Conservation (phyloP, 495 filamentous ascomycete species). For the Xylaria sp. region DNA sequence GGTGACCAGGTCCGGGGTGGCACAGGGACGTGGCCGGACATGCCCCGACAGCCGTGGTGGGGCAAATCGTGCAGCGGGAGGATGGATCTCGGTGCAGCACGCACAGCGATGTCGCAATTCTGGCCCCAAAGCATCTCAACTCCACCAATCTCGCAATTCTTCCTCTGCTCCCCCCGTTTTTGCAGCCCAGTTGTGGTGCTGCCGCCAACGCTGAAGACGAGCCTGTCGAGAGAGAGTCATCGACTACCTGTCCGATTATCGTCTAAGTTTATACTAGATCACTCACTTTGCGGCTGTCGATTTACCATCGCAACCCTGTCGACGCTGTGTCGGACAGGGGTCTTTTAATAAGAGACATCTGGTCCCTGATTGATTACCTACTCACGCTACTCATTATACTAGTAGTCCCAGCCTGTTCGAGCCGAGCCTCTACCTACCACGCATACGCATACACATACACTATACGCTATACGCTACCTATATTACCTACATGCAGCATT, state of each 20-base stretch:
- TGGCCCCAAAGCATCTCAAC: slow-evolving; percentile 30
- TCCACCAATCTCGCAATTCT: slow-evolving; percentile 28
- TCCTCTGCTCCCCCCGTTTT: neutral
- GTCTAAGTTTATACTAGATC: too few relatives aligned
- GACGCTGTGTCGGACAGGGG: slow-evolving; percentile 11
- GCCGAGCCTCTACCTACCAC: slow-evolving; percentile 1
- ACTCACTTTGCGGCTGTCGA: neutral
- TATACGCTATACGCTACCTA: too few relatives aligned
- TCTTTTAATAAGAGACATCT: slow-evolving; percentile 3
- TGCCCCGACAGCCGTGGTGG: slow-evolving; percentile 29
- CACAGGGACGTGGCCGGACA: neutral
- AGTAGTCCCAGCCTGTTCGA: neutral
- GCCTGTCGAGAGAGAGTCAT: neutral
- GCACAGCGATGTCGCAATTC: slow-evolving; percentile 31
- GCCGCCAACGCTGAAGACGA: neutral
- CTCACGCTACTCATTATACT: too few relatives aligned
- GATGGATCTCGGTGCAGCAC: slow-evolving; percentile 29
- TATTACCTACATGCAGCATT: neutral
- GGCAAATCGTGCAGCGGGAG: slow-evolving; percentile 24
- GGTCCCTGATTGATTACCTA: slow-evolving; percentile 7
- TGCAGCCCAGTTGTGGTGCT: neutral
- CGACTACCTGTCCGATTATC: neutral
- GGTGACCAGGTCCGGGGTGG: neutral
- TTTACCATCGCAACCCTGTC: neutral
- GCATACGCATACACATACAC: too few relatives aligned